A percentile compares a stretch with the other conserved stretches of the same genome.
Conservation (phyloP, 768 basidiomycete species). For the Dentipellis sp. region DNA sequence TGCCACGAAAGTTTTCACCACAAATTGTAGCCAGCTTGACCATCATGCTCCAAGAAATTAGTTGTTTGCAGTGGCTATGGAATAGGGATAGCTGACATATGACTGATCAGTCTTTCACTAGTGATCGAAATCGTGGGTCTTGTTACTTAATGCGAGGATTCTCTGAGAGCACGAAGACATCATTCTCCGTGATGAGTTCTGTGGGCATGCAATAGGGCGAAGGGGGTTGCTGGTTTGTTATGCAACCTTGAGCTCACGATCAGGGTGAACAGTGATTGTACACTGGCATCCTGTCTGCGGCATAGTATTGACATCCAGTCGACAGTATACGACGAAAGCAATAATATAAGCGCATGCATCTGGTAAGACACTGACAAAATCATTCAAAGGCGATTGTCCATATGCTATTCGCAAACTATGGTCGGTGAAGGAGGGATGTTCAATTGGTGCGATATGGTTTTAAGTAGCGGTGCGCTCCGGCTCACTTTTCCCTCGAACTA, state of each 20-base stretch:
- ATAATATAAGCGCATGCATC: slow-evolving; percentile 78
- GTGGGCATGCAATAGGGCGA: neutral
- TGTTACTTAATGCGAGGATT: slow-evolving; percentile 1
- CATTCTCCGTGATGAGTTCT: neutral
- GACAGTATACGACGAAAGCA: slow-evolving; percentile 80
- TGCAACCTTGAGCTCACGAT: slow-evolving; percentile 74
- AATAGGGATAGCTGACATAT: slow-evolving; percentile 64
- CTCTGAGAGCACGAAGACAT: neutral
- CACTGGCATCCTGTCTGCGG: slow-evolving; percentile 57
- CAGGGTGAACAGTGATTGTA: slow-evolving; percentile 64
- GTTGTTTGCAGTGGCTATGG: slow-evolving; percentile 50
- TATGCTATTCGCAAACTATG: neutral
- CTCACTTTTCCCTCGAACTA: neutral
- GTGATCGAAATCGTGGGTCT: slow-evolving; percentile 1
- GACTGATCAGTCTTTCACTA: slow-evolving; percentile 10
- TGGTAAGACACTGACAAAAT: slow-evolving; percentile 72
- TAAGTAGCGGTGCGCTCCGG: neutral
- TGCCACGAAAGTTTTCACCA: no score
- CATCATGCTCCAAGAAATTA: slow-evolving; percentile 30
- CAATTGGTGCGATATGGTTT: slow-evolving; percentile 71
- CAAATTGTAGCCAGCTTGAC: no score
- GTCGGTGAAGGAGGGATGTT: slow-evolving; percentile 21
- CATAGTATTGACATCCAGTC: slow-evolving; percentile 81
- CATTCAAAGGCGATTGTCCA: slow-evolving; percentile 5
- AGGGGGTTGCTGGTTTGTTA: slow-evolving; percentile 53